phyloP scores from a whole-genome alignment of 495 filamentous ascomycete species.

The Penicillium alfredii region DNA sequence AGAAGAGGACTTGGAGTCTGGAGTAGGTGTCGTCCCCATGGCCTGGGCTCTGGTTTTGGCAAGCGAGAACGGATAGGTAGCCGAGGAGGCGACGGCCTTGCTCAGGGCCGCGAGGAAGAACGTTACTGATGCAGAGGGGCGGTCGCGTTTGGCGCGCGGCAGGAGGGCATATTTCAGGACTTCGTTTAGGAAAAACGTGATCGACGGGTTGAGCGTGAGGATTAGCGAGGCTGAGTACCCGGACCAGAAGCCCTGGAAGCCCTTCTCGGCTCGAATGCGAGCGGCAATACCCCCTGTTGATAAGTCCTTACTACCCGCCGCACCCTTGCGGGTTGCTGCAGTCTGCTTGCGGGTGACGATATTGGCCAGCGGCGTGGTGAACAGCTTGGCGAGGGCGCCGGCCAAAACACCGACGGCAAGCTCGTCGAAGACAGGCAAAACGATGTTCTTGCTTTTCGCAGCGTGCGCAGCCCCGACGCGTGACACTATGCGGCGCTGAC shows the following conservation, averaged over 20 bases:
- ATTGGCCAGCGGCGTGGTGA: slow-evolving; percentile 78
- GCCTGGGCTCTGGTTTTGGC: slow-evolving; percentile 74
- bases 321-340: slow-evolving; percentile 40
- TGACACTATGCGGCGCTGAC: slow-evolving; percentile 52
- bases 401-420: slow-evolving; percentile 71
- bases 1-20: too few species aligned
- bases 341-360: slow-evolving; percentile 81
- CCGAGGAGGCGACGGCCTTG: slow-evolving; percentile 69
- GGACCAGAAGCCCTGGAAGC: slow-evolving; percentile 77
- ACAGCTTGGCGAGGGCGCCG: slow-evolving; percentile 67
- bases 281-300: slow-evolving; percentile 53
- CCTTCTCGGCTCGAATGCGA: slow-evolving; percentile 64
- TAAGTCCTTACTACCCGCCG: neutral
- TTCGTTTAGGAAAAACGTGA: slow-evolving; percentile 82
- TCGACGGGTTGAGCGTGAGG: slow-evolving; percentile 76
- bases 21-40: slow-evolving; percentile 11
- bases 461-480: slow-evolving; percentile 27
- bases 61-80: slow-evolving; percentile 83
- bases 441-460: slow-evolving; percentile 36
- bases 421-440: slow-evolving; percentile 64
- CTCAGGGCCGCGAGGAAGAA: slow-evolving; percentile 77
- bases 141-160: slow-evolving; percentile 41
- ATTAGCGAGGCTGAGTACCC: slow-evolving; percentile 79
- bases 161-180: slow-evolving; percentile 56
- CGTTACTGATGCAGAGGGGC: slow-evolving; percentile 47